Conservation (phyloP, 108 stramenopile genomes). For the Cylindrotheca fusiformis region DNA sequence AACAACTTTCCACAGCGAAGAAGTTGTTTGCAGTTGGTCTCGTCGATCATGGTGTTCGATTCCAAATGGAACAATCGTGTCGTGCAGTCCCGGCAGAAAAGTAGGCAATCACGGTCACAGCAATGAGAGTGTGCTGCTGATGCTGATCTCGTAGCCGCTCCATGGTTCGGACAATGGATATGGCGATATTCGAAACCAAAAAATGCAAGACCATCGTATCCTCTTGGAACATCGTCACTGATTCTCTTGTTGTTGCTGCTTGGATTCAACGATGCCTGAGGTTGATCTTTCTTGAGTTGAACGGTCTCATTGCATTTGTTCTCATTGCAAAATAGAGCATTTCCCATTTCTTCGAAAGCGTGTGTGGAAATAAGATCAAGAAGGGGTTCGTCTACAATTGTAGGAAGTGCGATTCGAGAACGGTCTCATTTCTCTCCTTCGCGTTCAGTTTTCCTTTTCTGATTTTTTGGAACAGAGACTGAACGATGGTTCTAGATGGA, state of each 20-base stretch:
- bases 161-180: neutral
- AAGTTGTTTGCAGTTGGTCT: conserved; percentile 28
- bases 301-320: too few species aligned
- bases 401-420: too few species aligned
- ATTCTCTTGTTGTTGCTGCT: neutral
- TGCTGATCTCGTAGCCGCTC: neutral
- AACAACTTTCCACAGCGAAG: conserved; percentile 43
- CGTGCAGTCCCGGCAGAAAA: too few species aligned
- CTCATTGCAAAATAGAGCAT: neutral
- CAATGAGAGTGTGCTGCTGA: neutral
- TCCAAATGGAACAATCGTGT: conserved; percentile 12
- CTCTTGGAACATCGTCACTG: neutral
- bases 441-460: too few species aligned
- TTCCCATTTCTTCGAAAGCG: too few species aligned
- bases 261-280: neutral
- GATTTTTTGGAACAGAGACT: too few species aligned
- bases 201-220: neutral
- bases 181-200: neutral
- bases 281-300: neutral
- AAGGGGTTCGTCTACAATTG: too few species aligned
- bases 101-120: too few species aligned
- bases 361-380: too few species aligned
- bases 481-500: too few species aligned
- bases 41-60: conserved; percentile 26
- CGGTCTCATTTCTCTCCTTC: too few species aligned